A percentile compares a stretch with the other conserved stretches of the same genome.
Conservation (phyloP, 1,284 basidiomycete genomes). For the Schizophyllum commune region DNA sequence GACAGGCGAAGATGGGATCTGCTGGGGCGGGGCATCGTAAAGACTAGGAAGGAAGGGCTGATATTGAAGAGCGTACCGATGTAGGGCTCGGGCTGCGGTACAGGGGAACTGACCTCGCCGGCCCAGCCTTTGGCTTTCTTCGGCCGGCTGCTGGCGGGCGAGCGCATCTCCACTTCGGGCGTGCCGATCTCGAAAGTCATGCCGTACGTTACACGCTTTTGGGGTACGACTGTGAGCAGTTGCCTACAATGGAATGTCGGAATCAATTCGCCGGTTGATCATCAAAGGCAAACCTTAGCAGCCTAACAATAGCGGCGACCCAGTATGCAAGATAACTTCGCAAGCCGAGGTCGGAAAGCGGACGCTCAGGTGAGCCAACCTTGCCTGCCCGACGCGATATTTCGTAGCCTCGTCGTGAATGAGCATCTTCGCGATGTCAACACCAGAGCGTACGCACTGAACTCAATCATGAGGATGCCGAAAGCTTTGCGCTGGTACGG, state of each 20-base stretch:
- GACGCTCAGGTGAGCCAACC: constrained; percentile 91
- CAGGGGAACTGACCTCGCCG: constrained; percentile 39
- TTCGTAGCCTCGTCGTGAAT: constrained; percentile 68
- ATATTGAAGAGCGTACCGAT: constrained; percentile 16
- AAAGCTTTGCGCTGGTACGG: constrained; percentile 89
- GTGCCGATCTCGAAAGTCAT: constrained; percentile 5
- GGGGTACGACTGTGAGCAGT: constrained; percentile 51
- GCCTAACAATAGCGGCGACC: constrained; percentile 79
- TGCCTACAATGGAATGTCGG: constrained; percentile 38
- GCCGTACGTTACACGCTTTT: constrained; percentile 30
- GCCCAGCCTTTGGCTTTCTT: constrained; percentile 61
- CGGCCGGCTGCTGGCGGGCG: constrained; percentile 20
- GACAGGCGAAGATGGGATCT: constrained; percentile 36
- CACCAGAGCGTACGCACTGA: constrained; percentile 50
- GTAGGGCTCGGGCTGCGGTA: constrained; percentile 6
- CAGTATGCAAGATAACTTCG: constrained; percentile 91
- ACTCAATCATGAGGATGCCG: constrained; percentile 96
- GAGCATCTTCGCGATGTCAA: background rate
- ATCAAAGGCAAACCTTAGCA: constrained; percentile 52
- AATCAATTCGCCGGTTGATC: background rate
- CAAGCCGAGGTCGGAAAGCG: constrained; percentile 88
- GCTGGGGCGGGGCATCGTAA: no score
- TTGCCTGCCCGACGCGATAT: constrained; percentile 73
- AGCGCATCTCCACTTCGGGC: background rate
- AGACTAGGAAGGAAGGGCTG: no score